Evolutionary conservation across 441 rosid genomes (phyloP).

Genomic region (Pelargonium myrrhifolium): DNA sequence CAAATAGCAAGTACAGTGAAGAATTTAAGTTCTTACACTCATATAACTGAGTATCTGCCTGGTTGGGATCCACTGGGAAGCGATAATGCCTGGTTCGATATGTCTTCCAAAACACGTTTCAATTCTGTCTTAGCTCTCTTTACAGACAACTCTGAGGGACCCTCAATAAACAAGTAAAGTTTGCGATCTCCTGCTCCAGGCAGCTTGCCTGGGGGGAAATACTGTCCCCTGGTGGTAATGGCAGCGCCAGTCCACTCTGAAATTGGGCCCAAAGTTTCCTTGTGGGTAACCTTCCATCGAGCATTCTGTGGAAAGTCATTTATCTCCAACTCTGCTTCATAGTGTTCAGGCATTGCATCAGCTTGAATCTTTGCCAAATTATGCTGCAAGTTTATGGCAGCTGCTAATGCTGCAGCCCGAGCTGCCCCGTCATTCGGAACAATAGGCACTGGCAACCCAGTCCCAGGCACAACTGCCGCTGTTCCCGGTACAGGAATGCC

Average conservation of each 20-base stretch:
- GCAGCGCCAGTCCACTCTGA: slow-evolving; percentile 99
- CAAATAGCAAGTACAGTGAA: too few relatives aligned
- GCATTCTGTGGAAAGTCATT: slow-evolving; percentile 95
- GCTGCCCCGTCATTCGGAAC: slow-evolving; percentile 59
- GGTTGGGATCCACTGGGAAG: slow-evolving; percentile 89
- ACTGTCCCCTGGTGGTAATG: slow-evolving; percentile 85
- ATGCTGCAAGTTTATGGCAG: slow-evolving; percentile 80
- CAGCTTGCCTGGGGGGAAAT: slow-evolving; percentile 50
- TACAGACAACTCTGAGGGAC: slow-evolving; percentile 77
- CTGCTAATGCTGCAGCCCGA: slow-evolving; percentile 81
- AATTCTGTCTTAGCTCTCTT: slow-evolving; percentile 81
- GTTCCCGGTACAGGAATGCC: slow-evolving; percentile 30
- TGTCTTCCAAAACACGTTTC: slow-evolving; percentile 84
- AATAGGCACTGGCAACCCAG: slow-evolving; percentile 30
- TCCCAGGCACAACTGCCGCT: slow-evolving; percentile 29
- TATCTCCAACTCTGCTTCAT: slow-evolving; percentile 88
- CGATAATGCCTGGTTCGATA: slow-evolving; percentile 65
- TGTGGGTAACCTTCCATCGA: slow-evolving; percentile 96
- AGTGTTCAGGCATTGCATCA: slow-evolving; percentile 92
- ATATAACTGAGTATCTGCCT: slow-evolving; percentile 83
- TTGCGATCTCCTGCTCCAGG: slow-evolving; percentile 78
- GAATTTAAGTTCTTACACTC: slow-evolving; percentile 48
- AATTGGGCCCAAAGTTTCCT: slow-evolving; percentile 90
- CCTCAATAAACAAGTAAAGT: slow-evolving; percentile 83
- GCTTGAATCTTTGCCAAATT: slow-evolving; percentile 90